Conservation (phyloP, 306 rosid species). For the Rosa rugosa region DNA sequence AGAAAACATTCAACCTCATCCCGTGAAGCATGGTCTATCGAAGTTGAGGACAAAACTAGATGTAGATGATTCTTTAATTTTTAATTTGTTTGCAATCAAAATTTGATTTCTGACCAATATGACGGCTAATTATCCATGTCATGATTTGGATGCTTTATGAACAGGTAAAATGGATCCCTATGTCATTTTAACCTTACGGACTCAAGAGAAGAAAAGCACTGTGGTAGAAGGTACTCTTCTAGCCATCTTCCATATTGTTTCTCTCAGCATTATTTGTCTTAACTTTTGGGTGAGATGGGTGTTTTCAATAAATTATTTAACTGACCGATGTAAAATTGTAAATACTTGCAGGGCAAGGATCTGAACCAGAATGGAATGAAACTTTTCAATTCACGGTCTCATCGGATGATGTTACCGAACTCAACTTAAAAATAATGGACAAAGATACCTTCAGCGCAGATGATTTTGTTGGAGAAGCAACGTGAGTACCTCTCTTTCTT, state of each 20-base stretch:
- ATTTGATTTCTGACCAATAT: not conserved
- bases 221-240: slow-evolving; percentile 48
- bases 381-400: slow-evolving; percentile 57
- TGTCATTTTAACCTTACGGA: slow-evolving; percentile 57
- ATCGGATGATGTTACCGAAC: slow-evolving; percentile 47
- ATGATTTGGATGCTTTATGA: not conserved
- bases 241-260: not conserved
- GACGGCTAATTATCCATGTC: not conserved
- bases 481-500: slow-evolving; percentile 37
- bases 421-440: slow-evolving; percentile 63
- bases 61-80: not conserved
- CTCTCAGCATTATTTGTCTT: not conserved
- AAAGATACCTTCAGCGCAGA: slow-evolving; percentile 42
- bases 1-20: not conserved
- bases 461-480: slow-evolving; percentile 65
- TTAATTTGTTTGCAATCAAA: not conserved
- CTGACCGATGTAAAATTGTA: not conserved
- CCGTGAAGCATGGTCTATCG: not conserved
- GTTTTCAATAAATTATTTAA: not conserved
- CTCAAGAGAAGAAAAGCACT: slow-evolving; percentile 73
- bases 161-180: slow-evolving; percentile 76
- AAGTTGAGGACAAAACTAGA: not conserved
- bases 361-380: slow-evolving; percentile 78
- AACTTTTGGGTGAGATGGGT: not conserved
- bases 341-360: slow-evolving; percentile 47